Percentiles rank a stretch among this genome's conserved stretches.
Conservation (phyloP, 352 stramenopile genomes). For the Saprolegnia parasitica region DNA sequence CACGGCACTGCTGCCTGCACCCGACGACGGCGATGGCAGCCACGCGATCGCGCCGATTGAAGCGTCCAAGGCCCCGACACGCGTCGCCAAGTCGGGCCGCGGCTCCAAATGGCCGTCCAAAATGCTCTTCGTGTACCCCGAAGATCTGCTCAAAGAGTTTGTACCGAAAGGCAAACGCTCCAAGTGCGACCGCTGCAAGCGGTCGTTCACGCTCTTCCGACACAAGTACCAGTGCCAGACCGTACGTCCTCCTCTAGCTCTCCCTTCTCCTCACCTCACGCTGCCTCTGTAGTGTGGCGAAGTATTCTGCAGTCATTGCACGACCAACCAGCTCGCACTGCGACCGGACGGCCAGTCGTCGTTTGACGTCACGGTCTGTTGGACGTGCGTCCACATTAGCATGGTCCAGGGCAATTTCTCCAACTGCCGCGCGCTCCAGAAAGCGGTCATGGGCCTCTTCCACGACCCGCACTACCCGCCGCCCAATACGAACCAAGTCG, state of each 20-base stretch:
- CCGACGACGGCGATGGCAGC: neutral
- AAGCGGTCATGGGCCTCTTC: slow-evolving; percentile 9
- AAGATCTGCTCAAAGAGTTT: slow-evolving; percentile 9
- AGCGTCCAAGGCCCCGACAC: neutral
- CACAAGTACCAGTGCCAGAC: slow-evolving; percentile 27
- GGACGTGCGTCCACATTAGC: slow-evolving; percentile 21
- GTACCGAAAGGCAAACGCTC: slow-evolving; percentile 5
- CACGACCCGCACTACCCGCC: slow-evolving; percentile 12
- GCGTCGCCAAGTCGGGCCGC: slow-evolving; percentile 10
- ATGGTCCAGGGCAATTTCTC: slow-evolving; percentile 1
- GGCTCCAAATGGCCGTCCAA: slow-evolving; percentile 12
- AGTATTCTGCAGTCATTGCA: slow-evolving; percentile 20
- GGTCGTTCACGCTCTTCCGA: slow-evolving; percentile 19
- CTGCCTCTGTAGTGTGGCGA: slow-evolving; percentile 21
- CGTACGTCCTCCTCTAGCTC: slow-evolving; percentile 14
- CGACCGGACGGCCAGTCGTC: slow-evolving; percentile 15
- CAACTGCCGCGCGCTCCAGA: neutral
- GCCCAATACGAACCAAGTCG: slow-evolving; percentile 4
- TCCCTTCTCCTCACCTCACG: neutral
- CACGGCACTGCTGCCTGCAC: neutral
- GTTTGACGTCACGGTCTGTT: slow-evolving; percentile 17
- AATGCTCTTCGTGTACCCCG: slow-evolving; percentile 2
- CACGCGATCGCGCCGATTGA: neutral
- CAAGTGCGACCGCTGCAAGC: slow-evolving; percentile 19
- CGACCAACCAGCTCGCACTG: slow-evolving; percentile 22